Base-by-base conservation (phyloP, 2,329 filamentous ascomycete genomes). In the Diaporthe citri region DNA sequence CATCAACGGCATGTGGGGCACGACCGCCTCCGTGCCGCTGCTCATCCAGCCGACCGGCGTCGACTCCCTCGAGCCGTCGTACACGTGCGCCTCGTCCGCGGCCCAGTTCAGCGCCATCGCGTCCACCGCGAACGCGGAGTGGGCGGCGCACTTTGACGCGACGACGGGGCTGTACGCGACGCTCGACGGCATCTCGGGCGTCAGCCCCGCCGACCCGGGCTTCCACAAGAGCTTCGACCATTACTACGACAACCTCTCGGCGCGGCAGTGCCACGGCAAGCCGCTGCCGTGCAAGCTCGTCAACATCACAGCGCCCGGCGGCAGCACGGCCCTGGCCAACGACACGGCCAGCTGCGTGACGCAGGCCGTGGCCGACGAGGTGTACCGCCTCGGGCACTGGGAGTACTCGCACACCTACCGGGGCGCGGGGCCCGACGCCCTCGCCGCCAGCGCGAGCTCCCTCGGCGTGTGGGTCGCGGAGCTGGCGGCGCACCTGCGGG, bases 161-260 rank as follows among this genome's bases (percentile, higher is more conserved):
- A 87, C 93, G 0, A 80, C 82, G 3, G 77, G 83, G 0, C 85
- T 97, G 0, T 94, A 90, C 80, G 79, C 82, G 8, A 83, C 82
- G 0, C 88, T 97, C 0, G 94, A 97, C 79, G 81, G 85, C 56
- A 88, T 96, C 60, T 94, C 93, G 0, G 93, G 93, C 41, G 89
- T 97, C 1, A 81, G 88, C 0, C 76, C 86, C 0, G 83, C 82
- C 46, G 88, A 92, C 75, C 80, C 81, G 0, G 92, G 87, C 4
- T 97, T 94, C 86, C 94, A 96, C 80, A 87, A 84, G 55, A 92
- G 89, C 71, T 92, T 93, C 79, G 95, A 97, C 80, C 94, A 95
- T 82, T 97, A 97, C 85, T 97, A 92, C 79, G 95, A 97, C 82
- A 97, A 95, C 80, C 88, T 97, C 1, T 95, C 93, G 0, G 92